A percentile compares a stretch with the other conserved stretches of the same genome.
These are phyloP conservation scores for Aspergillus affinis DNA, from an alignment of 495 filamentous ascomycete genomes.

Conservation along the genomic window DNA sequence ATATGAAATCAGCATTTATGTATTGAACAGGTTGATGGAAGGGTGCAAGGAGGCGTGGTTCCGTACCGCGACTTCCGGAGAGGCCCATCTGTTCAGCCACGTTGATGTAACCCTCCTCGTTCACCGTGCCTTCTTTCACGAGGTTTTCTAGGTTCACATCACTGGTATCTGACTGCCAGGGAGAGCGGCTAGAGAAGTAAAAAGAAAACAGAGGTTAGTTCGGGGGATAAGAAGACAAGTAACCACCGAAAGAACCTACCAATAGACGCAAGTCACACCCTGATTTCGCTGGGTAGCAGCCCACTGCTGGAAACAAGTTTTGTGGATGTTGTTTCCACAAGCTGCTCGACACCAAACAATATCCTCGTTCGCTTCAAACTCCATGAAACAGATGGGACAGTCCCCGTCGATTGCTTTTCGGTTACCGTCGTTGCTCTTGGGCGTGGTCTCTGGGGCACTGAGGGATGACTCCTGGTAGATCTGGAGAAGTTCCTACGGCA, in stretches of 20 bases:
- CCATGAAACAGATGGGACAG: conserved; percentile 77
- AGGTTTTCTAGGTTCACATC: conserved; percentile 44
- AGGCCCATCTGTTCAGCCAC: conserved; percentile 63
- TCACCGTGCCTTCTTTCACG: conserved; percentile 37
- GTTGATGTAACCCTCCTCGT: conserved; percentile 64
- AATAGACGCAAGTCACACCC: conserved; percentile 67
- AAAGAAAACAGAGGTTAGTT: neutral
- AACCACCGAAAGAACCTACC: conserved; percentile 35
- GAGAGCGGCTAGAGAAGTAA: conserved; percentile 46
- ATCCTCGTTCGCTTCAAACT: conserved; percentile 58
- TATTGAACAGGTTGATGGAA: conserved; percentile 1
- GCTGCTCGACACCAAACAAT: conserved; percentile 70
- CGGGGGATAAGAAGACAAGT: neutral
- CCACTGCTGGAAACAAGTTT: conserved; percentile 71
- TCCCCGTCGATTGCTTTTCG: conserved; percentile 68
- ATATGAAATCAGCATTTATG: conserved; percentile 6
- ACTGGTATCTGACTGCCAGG: conserved; percentile 58
- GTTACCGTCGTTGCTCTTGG: conserved; percentile 40
- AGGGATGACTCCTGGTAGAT: conserved; percentile 40
- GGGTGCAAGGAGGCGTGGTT: conserved; percentile 25
- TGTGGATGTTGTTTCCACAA: conserved; percentile 80
- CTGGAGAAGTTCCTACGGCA: conserved; percentile 56
- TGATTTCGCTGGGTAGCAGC: conserved; percentile 50
- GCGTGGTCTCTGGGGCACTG: conserved; percentile 18
- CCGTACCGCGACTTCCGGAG: conserved; percentile 52